These are phyloP conservation scores for Trypanosomatidae sp. DNA, from an alignment of 208 protist species.

Conservation along the genomic window DNA sequence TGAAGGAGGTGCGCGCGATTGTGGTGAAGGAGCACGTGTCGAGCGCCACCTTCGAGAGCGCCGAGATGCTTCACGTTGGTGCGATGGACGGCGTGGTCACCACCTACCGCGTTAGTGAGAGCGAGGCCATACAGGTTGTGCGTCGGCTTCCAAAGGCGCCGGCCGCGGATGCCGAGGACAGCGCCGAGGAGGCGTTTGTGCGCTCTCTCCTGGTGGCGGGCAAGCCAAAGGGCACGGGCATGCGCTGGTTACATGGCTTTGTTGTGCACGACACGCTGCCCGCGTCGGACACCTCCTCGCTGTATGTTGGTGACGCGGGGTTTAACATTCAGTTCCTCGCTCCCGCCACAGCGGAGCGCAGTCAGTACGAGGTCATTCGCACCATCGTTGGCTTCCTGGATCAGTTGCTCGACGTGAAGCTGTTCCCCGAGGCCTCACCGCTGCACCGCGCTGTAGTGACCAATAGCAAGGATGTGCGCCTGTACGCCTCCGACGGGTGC, in stretches of 20 bases:
- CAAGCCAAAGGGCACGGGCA: constrained; percentile 50
- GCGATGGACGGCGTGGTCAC: constrained; percentile 70
- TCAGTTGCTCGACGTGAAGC: constrained; percentile 85
- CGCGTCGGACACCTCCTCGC: constrained; percentile 1
- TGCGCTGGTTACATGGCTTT: constrained; percentile 28
- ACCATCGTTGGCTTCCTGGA: constrained; percentile 86
- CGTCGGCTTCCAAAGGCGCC: constrained; percentile 49
- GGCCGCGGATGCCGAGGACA: constrained; percentile 38
- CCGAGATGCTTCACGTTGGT: constrained; percentile 61
- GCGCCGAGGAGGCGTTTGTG: constrained; percentile 62
- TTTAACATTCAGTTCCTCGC: constrained; percentile 62
- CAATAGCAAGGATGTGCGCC: constrained; percentile 87
- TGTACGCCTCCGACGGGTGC: constrained; percentile 57
- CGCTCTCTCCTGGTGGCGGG: constrained; percentile 52
- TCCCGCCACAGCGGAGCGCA: constrained; percentile 2
- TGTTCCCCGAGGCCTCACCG: constrained; percentile 35
- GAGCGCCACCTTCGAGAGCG: constrained; percentile 57
- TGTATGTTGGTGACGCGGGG: constrained; percentile 77
- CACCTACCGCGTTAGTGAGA: constrained; percentile 67
- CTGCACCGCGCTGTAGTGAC: constrained; percentile 70
- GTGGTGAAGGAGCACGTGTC: constrained; percentile 82
- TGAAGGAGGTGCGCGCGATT: constrained; percentile 61
- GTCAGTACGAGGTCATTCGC: constrained; percentile 28
- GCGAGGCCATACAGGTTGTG: constrained; percentile 36
- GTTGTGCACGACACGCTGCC: constrained; percentile 11